Conservation (phyloP, 1,284 basidiomycete genomes). For the Termitomyces sp. region DNA sequence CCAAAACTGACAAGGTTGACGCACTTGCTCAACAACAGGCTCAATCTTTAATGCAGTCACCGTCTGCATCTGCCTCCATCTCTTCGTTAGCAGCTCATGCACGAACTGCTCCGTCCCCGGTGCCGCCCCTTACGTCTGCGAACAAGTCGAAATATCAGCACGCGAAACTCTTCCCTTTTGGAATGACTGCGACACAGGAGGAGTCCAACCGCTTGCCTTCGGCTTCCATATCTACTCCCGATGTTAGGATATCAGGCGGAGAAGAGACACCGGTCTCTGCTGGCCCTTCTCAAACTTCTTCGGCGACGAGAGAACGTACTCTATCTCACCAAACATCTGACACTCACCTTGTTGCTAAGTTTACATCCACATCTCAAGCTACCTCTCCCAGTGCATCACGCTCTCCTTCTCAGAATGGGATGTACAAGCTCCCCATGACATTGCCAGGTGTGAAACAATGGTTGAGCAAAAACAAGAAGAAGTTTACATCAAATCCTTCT, state of each 20-base stretch:
- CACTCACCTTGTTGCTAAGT: slow-evolving; percentile 50
- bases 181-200: slow-evolving; percentile 74
- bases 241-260: slow-evolving; percentile 44
- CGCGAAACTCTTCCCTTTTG: slow-evolving; percentile 85
- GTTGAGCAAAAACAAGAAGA: slow-evolving; percentile 53
- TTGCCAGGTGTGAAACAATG: slow-evolving; percentile 73
- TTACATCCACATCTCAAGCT: slow-evolving; percentile 40
- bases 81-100: slow-evolving; percentile 53
- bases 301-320: slow-evolving; percentile 50
- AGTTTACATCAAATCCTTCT: slow-evolving; percentile 41
- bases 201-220: slow-evolving; percentile 53
- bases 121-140: slow-evolving; percentile 61
- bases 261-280: slow-evolving; percentile 44
- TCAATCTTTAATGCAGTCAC: slow-evolving; percentile 49
- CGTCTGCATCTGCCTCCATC: slow-evolving; percentile 62
- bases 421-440: slow-evolving; percentile 61
- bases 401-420: slow-evolving; percentile 33
- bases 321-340: slow-evolving; percentile 69
- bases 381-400: slow-evolving; percentile 46
- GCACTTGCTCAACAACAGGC: slow-evolving; percentile 35
- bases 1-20: slow-evolving; percentile 53
- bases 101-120: slow-evolving; percentile 58
- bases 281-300: slow-evolving; percentile 46
- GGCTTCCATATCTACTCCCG: slow-evolving; percentile 59
- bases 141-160: slow-evolving; percentile 61